Conservation (phyloP, 257 asterid species). For the Nicotiana noctiflora region DNA sequence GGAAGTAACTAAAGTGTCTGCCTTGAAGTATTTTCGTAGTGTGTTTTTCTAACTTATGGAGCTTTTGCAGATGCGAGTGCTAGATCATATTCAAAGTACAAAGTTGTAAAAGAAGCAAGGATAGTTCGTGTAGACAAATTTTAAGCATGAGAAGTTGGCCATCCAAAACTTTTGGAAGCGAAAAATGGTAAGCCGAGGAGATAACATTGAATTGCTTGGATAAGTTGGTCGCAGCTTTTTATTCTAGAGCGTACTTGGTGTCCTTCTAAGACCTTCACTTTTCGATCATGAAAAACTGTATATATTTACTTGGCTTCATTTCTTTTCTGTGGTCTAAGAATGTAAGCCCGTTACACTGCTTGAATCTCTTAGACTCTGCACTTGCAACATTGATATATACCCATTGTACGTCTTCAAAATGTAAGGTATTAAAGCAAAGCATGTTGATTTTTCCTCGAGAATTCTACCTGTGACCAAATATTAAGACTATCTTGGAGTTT, state of each 20-base stretch:
- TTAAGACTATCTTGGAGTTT: neutral
- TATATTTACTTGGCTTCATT: neutral
- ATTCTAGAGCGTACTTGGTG: neutral
- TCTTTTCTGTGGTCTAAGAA: neutral
- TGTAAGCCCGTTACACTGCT: neutral
- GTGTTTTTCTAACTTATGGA: neutral
- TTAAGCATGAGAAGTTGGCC: constrained; percentile 2
- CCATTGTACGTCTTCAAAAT: neutral
- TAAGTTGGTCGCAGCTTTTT: neutral
- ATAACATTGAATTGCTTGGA: neutral
- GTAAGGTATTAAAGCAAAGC: neutral
- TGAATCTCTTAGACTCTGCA: neutral
- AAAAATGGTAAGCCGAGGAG: neutral
- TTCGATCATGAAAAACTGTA: neutral
- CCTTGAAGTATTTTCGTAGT: neutral
- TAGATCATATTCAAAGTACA: neutral
- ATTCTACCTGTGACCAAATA: neutral
- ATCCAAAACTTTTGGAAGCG: neutral
- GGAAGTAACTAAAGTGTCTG: neutral
- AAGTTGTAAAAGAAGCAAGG: neutral
- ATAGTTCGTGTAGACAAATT: neutral
- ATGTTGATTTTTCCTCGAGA: neutral
- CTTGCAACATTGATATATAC: neutral
- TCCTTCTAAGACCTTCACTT: neutral
- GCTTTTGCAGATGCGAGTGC: neutral